Base-by-base conservation (phyloP, 75 land plant genomes). In the Selaginella tamariscina region DNA sequence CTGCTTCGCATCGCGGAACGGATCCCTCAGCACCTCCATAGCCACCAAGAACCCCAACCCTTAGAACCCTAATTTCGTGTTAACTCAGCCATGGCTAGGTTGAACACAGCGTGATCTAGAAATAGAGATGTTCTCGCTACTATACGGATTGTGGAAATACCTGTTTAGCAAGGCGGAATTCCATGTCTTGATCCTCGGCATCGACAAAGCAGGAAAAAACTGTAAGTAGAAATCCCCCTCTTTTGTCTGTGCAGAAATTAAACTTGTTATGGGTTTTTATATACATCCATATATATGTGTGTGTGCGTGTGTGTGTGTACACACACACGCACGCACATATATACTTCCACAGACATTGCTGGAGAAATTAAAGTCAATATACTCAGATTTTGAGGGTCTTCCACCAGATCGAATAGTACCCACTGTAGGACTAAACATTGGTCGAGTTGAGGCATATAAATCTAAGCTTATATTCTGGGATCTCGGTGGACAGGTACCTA, bases 351-450 rank as follows among this genome's bases (percentile, higher is more conserved):
- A 89, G 94, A 88, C 97, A 55, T 70, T 91, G 68, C 73, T 91
- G 33, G 97, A 91, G 74, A 91, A 86, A 73, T 75, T 91, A 73
- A 91, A 91, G 54, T 70, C 86, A 2, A 27, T 82, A 11, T 91
- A 80, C 65, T 82, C 89, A 55, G 85, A 88, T 33, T 55, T 80
- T 54, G 89, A 86, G 78, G 94, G 94, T 13, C 82, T 91, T 2
- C 87, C 97, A 13, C 94, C 94, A 21, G 97, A 91, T 73, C 83
- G 97, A 32, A 91, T 91, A 70, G 94, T 91, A 28, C 97, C 97
- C 29, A 91, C 97, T 55, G 97, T 91, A 15, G 97, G 97, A 29
- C 97, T 91, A 24, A 91, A 91, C 54, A 91, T 91, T 74, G 97
- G 97, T 11, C 94, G 94, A 1, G 69, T 86, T 64, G 97, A 91